Base-by-base conservation (phyloP, 805 yeast species). In the Limtongia smithiae region DNA sequence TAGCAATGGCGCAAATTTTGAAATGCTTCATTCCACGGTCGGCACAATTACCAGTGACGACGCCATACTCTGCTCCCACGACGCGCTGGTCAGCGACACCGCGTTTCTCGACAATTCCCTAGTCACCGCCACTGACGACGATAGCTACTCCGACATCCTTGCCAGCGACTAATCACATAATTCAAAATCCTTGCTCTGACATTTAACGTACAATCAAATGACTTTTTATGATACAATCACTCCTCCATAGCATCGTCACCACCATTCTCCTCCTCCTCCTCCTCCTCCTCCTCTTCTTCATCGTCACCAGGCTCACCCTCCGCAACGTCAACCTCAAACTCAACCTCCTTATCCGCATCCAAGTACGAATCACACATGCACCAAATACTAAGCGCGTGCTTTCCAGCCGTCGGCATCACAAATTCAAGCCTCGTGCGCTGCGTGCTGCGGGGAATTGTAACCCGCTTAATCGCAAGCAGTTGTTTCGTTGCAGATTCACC, bases 261-360 rank as follows among this genome's bases (percentile, higher is more conserved):
- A 20, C 18, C 41, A 5, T 44, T 28, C 42, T 24, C 35, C 36
- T 7, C 38, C 22, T 31, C 42, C 1, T 20, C 51, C 24, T 44
- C 48, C 11, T 39, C 54, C 14, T 45, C 57, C 25, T 49, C 56
- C 37, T 55, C 63, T 27, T 57, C 60, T 34, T 52, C 59, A 28
- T 50, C 63, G 15, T 51, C 58, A 22, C 53, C 61, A n/a, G 48
- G 60, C 25, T 57, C 59, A n/a, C 55, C 62, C 22, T 50, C 59
- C 14, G 42, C 57, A 18, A 60, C 67, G 3, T 49, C 51, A 24
- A 63, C 56, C 18, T 74, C 77, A 41, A 84, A 70, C 9, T 71
- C 65, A 21, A 82, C 75, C 68, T 91, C 96, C 65, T 85, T 86
- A 64, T 91, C 98, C 2, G 89, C 94, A 63, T 90, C 97, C n/a